phyloP scores from a whole-genome alignment of 2,329 filamentous ascomycete genomes.

The Teratosphaeria destructans region DNA sequence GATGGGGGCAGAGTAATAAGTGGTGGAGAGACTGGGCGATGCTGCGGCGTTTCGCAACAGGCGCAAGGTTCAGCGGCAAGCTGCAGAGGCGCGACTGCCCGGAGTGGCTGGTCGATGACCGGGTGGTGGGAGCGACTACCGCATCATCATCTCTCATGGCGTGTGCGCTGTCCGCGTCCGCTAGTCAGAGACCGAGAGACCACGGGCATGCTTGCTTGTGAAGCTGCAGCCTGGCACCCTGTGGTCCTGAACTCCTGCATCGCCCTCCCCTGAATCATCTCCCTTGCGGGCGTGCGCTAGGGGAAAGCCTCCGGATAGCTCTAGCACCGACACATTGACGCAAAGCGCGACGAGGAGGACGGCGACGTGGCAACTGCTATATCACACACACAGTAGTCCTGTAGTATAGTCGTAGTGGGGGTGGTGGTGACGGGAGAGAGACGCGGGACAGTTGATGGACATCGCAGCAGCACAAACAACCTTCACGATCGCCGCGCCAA shows the following conservation, averaged over 20 bases:
- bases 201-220: not conserved
- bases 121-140: not conserved
- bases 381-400: not conserved
- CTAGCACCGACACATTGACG: not conserved
- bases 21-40: not conserved
- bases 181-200: not conserved
- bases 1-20: not conserved
- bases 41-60: not conserved
- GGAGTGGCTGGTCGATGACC: not conserved
- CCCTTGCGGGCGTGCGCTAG: not conserved
- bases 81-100: not conserved
- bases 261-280: not conserved
- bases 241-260: not conserved
- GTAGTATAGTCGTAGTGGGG: too few relatives aligned
- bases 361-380: not conserved
- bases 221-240: not conserved
- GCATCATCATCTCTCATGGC: not conserved
- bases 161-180: not conserved
- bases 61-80: not conserved
- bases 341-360: not conserved
- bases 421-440: not conserved
- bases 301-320: not conserved
- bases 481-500: not conserved
- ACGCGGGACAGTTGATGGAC: not conserved
- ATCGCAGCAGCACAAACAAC: not conserved